Evolutionary conservation across 108 stramenopile species (phyloP).

Genomic region (Hondaea fermentalgiana): DNA sequence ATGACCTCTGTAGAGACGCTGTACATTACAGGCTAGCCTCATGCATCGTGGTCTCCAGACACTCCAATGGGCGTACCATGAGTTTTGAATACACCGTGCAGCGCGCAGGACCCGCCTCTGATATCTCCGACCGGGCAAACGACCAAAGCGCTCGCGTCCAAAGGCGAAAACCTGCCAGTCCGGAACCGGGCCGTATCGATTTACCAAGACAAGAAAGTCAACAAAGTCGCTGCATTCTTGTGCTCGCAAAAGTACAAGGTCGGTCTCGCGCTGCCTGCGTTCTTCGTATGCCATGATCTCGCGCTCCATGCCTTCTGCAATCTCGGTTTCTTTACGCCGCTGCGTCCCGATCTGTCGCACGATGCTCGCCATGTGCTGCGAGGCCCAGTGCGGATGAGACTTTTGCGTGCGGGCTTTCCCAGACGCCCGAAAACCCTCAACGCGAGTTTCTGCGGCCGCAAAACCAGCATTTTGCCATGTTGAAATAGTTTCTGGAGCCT

Average conservation of each 20-base stretch:
- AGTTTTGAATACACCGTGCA: neutral
- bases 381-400: neutral
- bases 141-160: neutral
- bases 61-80: neutral
- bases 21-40: neutral
- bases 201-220: neutral
- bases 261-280: neutral
- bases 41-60: neutral
- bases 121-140: neutral
- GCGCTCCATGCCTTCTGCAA: neutral
- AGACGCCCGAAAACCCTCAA: neutral
- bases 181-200: neutral
- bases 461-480: neutral
- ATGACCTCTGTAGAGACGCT: neutral
- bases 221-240: neutral
- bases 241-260: neutral
- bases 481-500: neutral
- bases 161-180: slow-evolving; percentile 5
- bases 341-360: neutral
- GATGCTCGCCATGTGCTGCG: neutral
- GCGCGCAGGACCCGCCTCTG: neutral
- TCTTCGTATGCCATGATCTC: neutral
- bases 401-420: neutral
- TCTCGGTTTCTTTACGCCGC: neutral
- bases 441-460: neutral